Evolutionary conservation across 768 basidiomycete genomes (phyloP), one percentile per base, ranked within the genome.

Genomic region (Tylopilus intermedius): DNA sequence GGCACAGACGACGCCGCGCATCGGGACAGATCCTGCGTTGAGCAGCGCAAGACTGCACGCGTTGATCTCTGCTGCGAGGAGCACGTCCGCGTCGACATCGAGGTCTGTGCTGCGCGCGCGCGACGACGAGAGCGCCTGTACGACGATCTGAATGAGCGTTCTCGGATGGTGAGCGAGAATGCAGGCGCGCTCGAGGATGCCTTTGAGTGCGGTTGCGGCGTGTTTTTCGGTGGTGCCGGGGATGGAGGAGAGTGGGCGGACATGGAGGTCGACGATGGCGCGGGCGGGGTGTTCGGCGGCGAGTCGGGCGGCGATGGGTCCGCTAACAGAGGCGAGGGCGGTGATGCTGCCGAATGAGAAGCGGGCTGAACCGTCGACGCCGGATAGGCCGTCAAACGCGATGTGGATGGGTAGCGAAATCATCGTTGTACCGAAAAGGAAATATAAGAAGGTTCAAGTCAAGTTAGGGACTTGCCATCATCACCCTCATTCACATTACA

Each of bases 261-360:
- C 74, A 43, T 73, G 69, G 39, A 92, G 82, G 61, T 93, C 91
- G 57, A 93, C 79, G 0, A 87, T 82, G 0, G 88, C 82, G 50
- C 82, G 80, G 10, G 83, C 83, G 9, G 90, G 80, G 29, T 81
- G 77, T 70, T 93, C 91, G 8, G 78, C 68, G 3, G 81, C 79
- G 8, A 83, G 72, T 15, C 88, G 77, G 45, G 85, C 85, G 57
- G 91, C 83, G 42, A 91, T 84, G 18, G 91, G 91, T 0, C 91
- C 90, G 13, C 88, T 88, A 33, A 90, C 66, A 5, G 90, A 90
- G 8, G 85, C 81, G 18, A 90, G 67, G 3, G 82, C 86, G 66
- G 60, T 51, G 47, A 50, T 54, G 18, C 45, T n/a, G 9, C 35
- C 59, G 18, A 52, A 55, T 0, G 54, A 80, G 61, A 90, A 91